Evolutionary conservation across 2,329 filamentous ascomycete species (phyloP).

Genomic region (Neofusicoccum sp.): DNA sequence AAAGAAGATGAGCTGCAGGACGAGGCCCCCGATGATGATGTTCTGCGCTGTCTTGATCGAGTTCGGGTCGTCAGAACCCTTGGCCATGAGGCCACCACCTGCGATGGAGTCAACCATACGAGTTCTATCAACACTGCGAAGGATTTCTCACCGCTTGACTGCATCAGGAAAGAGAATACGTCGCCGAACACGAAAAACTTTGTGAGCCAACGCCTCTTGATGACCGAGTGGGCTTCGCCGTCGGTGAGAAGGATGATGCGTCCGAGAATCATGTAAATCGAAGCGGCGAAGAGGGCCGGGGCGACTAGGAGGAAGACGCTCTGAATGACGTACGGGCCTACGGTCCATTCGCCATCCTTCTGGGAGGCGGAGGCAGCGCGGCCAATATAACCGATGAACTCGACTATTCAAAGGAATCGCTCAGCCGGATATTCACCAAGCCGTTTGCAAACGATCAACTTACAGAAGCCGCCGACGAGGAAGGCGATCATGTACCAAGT

Average conservation of each 20-base stretch:
- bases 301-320: slow-evolving; percentile 46
- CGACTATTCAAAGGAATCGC: slow-evolving; percentile 37
- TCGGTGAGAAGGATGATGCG: slow-evolving; percentile 38
- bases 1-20: slow-evolving; percentile 35
- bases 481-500: slow-evolving; percentile 55
- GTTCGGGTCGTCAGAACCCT: neutral
- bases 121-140: too few species aligned
- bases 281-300: slow-evolving; percentile 50
- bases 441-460: slow-evolving; percentile 17
- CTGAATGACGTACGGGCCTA: slow-evolving; percentile 45
- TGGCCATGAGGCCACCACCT: slow-evolving; percentile 12
- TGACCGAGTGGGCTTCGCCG: slow-evolving; percentile 35
- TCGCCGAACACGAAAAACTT: slow-evolving; percentile 45
- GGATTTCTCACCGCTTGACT: slow-evolving; percentile 24
- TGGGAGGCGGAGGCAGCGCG: slow-evolving; percentile 32
- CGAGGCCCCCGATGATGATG: slow-evolving; percentile 29
- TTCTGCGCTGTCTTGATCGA: neutral
- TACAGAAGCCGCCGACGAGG: slow-evolving; percentile 53
- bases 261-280: slow-evolving; percentile 45
- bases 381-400: slow-evolving; percentile 51
- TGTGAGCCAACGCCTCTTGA: slow-evolving; percentile 38
- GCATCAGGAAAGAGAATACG: slow-evolving; percentile 42
- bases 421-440: neutral
- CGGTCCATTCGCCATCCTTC: slow-evolving; percentile 29
- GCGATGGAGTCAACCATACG: neutral